phyloP scores from a whole-genome alignment of 2,329 filamentous ascomycete genomes.

The Alternaria arborescens region DNA sequence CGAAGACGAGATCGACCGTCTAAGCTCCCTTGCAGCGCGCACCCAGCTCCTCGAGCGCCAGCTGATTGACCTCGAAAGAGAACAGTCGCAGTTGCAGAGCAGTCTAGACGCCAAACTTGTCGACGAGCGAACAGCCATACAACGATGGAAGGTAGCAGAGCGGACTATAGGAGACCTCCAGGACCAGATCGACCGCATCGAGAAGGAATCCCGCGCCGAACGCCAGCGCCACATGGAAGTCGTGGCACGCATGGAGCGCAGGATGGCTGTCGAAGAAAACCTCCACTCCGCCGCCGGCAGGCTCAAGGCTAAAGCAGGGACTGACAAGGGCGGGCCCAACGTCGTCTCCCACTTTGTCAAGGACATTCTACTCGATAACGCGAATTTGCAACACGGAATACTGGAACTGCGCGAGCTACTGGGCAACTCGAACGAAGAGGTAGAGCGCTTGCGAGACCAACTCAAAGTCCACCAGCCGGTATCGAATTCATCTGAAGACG shows the following conservation, averaged over 20 bases:
- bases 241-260: conserved; percentile 81
- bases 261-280: conserved; percentile 82
- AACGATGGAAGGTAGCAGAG: conserved; percentile 87
- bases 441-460: conserved; percentile 84
- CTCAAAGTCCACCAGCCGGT: conserved; percentile 80
- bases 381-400: conserved; percentile 89
- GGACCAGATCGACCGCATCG: conserved; percentile 87
- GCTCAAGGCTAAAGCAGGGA: conserved; percentile 74
- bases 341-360: conserved; percentile 97
- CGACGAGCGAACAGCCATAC: conserved; percentile 79
- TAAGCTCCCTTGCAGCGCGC: conserved; percentile 76
- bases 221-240: conserved; percentile 82
- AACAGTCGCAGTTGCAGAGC: conserved; percentile 77
- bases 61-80: conserved; percentile 78
- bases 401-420: conserved; percentile 91
- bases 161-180: conserved; percentile 79
- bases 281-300: conserved; percentile 80
- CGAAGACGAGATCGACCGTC: conserved; percentile 76
- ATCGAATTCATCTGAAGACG: conserved; percentile 36
- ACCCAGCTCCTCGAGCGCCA: conserved; percentile 84
- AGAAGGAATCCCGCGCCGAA: conserved; percentile 82
- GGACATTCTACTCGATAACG: conserved; percentile 94
- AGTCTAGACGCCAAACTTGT: conserved; percentile 73
- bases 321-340: conserved; percentile 66
- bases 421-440: conserved; percentile 90